Base-by-base conservation (phyloP, 1,139 yeast species). In the Pichia sp. region DNA sequence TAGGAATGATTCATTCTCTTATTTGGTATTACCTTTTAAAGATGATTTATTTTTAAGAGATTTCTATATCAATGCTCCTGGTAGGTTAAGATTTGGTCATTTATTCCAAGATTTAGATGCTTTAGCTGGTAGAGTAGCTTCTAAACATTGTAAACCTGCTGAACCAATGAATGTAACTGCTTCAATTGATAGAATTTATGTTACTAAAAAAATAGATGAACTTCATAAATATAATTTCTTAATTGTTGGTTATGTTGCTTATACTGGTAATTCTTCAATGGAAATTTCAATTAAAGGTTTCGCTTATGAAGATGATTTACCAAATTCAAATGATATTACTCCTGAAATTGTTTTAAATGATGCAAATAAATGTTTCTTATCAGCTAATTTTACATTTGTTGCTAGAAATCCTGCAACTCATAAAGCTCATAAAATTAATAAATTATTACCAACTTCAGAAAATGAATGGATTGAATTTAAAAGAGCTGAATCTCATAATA, bases 261-360 rank as follows among this genome's bases (percentile, higher is more conserved):
- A 95, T 88, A 86, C 96, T 0, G 97, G 97, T 42, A 69, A 84
- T 46, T 84, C 95, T 1, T 85, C 96, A 1, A 89, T 89, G 96
- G 96, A 89, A 64, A 88, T 89, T 56, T 75, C 89, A 39, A 93
- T 89, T 52, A 82, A 79, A 57, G 96, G 96, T 2, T 83, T 84
- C 48, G 80, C 93, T 2, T 79, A 79, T 47, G 78, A 75, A 41
- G 74, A 70, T 28, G 63, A 66, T 3, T 71, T 77, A 1, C 62
- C 62, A 6, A 31, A 36, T 14, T 59, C 62, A 20, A 35, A 36
- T 5, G 44, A 46, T 10, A 52, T 60, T 44, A 59, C 51, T 52
- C 64, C 47, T 66, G 68, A 49, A 53, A 60, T 41, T 65, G 67
- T 53, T 59, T 68, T 51, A 38, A 61, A 61, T 9, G 72, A 72